Percentiles rank a stretch among this genome's conserved stretches.
phyloP scores from a whole-genome alignment of 352 stramenopile genomes.

The Globisporangium megalacanthum region DNA sequence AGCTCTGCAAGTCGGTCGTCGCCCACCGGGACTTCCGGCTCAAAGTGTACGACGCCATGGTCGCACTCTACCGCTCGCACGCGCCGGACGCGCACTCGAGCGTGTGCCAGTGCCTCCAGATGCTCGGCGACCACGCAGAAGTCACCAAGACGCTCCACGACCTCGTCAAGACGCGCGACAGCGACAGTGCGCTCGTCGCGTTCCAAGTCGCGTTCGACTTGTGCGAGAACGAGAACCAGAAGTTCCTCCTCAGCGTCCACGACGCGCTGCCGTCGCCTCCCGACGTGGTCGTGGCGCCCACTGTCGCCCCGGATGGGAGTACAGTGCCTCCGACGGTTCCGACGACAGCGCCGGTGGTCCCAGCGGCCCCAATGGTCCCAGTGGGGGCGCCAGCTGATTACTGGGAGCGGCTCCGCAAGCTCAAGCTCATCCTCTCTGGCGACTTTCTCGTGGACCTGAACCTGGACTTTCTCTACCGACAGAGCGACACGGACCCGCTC shows the following conservation, averaged over 20 bases:
- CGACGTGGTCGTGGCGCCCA: constrained; percentile 22
- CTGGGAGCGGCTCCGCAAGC: constrained; percentile 74
- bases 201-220: constrained; percentile 99
- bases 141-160: constrained; percentile 86
- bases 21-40: constrained; percentile 91
- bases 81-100: constrained; percentile 65
- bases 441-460: constrained; percentile 92
- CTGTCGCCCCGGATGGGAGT: constrained; percentile 24
- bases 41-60: constrained; percentile 92
- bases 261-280: constrained; percentile 67
- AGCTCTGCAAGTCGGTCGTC: constrained; percentile 92
- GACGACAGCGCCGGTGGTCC: constrained; percentile 15
- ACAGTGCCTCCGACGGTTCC: constrained; percentile 13
- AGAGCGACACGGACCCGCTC: constrained; percentile 88
- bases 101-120: constrained; percentile 86
- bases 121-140: constrained; percentile 79
- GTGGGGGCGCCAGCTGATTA: constrained; percentile 63
- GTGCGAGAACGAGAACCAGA: constrained; percentile 96
- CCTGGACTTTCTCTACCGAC: constrained; percentile 91
- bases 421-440: constrained; percentile 83
- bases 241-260: constrained; percentile 94
- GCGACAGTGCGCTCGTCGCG: constrained; percentile 81
- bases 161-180: constrained; percentile 68
- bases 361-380: constrained; percentile 26
- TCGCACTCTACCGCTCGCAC: constrained; percentile 69